Evolutionary conservation across 768 basidiomycete genomes (phyloP), one percentile per base, ranked within the genome.

Genomic region (Lenzites betulinus): DNA sequence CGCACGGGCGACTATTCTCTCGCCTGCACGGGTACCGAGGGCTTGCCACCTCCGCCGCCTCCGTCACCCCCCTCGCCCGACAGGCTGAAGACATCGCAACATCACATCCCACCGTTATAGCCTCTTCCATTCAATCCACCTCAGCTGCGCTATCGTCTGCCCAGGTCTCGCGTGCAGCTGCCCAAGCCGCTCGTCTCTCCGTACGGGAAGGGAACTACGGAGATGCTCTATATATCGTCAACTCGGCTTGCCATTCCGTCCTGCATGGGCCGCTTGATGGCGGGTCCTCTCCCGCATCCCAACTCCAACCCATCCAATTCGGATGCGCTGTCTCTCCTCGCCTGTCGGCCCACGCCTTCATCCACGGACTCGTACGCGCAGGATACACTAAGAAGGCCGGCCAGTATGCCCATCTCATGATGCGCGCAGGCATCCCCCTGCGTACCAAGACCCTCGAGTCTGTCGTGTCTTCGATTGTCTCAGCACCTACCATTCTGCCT

Each of bases 321-420:
- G 77, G 78, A 49, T 74, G 71, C 36, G 71, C 78, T 0, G 73
- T 89, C 11, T 81, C 89, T 25, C 80, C 83, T 2, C 84, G 83
- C 22, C 75, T 92, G 3, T 73, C 86, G 18, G 80, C 83, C 0
- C 90, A 92, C 64, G 75, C 78, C 26, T 76, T 92, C 41, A 64
- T 92, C 11, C 90, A 93, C 51, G 78, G 80, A 30, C 77, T 90
- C 39, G 67, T 92, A 22, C 84, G 87, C 51, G 62, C 73, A 7
- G 81, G 85, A 2, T 72, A 80, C 52, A 59, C 74, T 1, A 68
- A 76, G 52, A 78, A 81, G 48, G 89, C 87, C 0, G 76, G 78
- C 30, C 68, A 70, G 28, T 77, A 84, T 6, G 78, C 84, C 0
- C 72, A 81, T 3, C 65, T 75, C 23, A 78, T 91, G 78, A 82